Evolutionary conservation across 768 basidiomycete genomes (phyloP), one percentile per base, ranked within the genome.

Genomic region (Phaeotremella fagi): DNA sequence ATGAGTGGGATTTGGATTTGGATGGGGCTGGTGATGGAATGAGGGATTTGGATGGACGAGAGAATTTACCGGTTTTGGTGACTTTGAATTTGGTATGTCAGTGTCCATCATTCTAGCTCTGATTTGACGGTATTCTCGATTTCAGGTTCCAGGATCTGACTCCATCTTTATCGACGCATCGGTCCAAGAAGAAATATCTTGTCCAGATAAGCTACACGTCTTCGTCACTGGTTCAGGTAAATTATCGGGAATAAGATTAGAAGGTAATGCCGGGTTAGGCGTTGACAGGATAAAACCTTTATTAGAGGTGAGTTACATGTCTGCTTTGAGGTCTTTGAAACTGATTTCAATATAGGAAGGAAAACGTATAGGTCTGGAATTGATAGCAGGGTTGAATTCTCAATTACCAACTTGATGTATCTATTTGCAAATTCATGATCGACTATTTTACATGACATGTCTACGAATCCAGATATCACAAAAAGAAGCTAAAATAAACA

Each of bases 1-100:
- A 74, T 15, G 70, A 72, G 37, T 74, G 73, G 73, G 73, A 74
- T 57, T 45, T 74, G 55, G 72, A 66, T 51, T 27, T 61, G 48
- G 56, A 58, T 20, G 62, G 48, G 16, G 68, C 56, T 11, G 66
- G 59, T 18, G 65, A 68, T 24, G 64, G 64, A 16, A 37, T 63
- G 26, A 60, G 53, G 24, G 27, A 29, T 31, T 46, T 68, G 55
- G 41, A 53, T 18, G 55, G 48, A 3, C 64, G 65, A 47, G 57
- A 63, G 24, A 52, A 52, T 1, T 43, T 74, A 24, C 73, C 73
- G 2, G 69, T 71, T 2, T 37, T 69, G 52, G 60, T 74, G 20
- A 70, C 68, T 0, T 44, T 74, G 6, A 66, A 72, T 52, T 45
- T 72, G 37, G 73, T 74, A 41, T 45, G 72, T 66, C 22, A 9